These are phyloP conservation scores for Ophiocordyceps unilateralis DNA, from an alignment of 2,329 filamentous ascomycete species.

Conservation along the genomic window DNA sequence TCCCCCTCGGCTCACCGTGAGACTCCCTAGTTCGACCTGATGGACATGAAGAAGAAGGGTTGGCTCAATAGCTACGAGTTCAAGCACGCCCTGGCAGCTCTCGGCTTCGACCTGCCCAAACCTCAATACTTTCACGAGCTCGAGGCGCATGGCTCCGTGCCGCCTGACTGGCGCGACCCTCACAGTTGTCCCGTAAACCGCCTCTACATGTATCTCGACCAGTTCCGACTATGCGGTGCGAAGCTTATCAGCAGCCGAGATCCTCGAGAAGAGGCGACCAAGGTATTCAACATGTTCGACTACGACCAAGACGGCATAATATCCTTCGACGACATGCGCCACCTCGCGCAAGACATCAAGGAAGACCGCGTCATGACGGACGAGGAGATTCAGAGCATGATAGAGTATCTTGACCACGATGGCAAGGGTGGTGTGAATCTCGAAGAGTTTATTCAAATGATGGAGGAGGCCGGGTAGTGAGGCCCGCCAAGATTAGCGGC, in stretches of 20 bases:
- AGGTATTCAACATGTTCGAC: constrained; percentile 89
- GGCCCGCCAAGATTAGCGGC: not conserved
- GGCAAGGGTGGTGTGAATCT: constrained; percentile 66
- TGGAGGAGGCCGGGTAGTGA: constrained; percentile 24
- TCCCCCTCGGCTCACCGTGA: constrained; percentile 6
- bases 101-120: constrained; percentile 85
- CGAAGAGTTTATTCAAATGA: constrained; percentile 52
- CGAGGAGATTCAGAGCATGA: constrained; percentile 86
- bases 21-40: constrained; percentile 72
- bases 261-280: constrained; percentile 75
- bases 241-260: constrained; percentile 67
- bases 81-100: constrained; percentile 85
- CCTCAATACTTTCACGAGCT: constrained; percentile 68
- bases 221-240: constrained; percentile 54
- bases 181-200: constrained; percentile 25
- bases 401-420: constrained; percentile 93
- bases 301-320: constrained; percentile 84
- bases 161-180: constrained; percentile 35
- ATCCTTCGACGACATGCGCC: constrained; percentile 68
- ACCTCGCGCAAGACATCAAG: constrained; percentile 79
- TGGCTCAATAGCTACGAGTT: constrained; percentile 97
- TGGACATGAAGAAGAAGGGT: constrained; percentile 90
- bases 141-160: constrained; percentile 60
- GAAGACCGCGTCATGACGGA: constrained; percentile 68
- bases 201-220: constrained; percentile 34